These are phyloP conservation scores for Millerozyma acaciae DNA, from an alignment of 805 yeast species.

Conservation along the genomic window DNA sequence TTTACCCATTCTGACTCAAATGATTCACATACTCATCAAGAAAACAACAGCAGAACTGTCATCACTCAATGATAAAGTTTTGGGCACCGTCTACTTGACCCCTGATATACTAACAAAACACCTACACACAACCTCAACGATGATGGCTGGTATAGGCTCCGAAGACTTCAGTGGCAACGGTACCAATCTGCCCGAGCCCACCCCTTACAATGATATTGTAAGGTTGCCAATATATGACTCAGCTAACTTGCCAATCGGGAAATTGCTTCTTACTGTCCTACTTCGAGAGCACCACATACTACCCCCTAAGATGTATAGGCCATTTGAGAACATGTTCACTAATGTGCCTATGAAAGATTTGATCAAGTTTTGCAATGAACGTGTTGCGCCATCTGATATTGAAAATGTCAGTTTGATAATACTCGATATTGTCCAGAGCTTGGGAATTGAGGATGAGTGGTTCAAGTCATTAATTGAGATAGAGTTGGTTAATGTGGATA, in stretches of 20 bases:
- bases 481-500: slow-evolving; percentile 54
- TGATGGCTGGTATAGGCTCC: slow-evolving; percentile 23
- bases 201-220: slow-evolving; percentile 30
- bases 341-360: slow-evolving; percentile 51
- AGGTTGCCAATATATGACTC: slow-evolving; percentile 44
- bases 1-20: slow-evolving; percentile 52
- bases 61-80: slow-evolving; percentile 31
- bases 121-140: slow-evolving; percentile 28
- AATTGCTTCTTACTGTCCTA: slow-evolving; percentile 48
- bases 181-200: slow-evolving; percentile 1
- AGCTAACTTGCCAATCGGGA: slow-evolving; percentile 50
- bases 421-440: slow-evolving; percentile 70
- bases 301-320: slow-evolving; percentile 55
- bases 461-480: slow-evolving; percentile 61
- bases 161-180: slow-evolving; percentile 22
- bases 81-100: slow-evolving; percentile 54
- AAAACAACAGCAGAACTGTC: slow-evolving; percentile 20
- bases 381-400: slow-evolving; percentile 39
- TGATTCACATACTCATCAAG: slow-evolving; percentile 47
- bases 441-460: slow-evolving; percentile 69
- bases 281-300: slow-evolving; percentile 54
- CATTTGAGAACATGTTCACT: slow-evolving; percentile 58
- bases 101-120: slow-evolving; percentile 46
- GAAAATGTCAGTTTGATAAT: slow-evolving; percentile 57
- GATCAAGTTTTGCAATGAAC: slow-evolving; percentile 43